A percentile compares a stretch with the other conserved stretches of the same genome.
These are phyloP conservation scores for Metschnikowia cubensis DNA, from an alignment of 805 yeast genomes.

Conservation along the genomic window DNA sequence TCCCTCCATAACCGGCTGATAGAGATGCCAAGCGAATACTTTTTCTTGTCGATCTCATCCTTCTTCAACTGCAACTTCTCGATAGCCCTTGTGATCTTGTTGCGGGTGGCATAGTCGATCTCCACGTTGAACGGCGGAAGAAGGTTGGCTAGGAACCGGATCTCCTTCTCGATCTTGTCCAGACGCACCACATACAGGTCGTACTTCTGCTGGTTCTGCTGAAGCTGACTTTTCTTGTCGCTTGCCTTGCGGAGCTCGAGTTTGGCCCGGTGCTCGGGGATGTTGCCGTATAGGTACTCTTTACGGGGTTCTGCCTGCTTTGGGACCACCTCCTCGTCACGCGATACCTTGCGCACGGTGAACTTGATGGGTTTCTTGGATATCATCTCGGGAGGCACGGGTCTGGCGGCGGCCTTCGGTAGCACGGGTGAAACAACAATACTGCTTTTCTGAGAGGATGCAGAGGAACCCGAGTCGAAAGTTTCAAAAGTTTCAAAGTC, in stretches of 20 bases:
- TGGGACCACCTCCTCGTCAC: constrained; percentile 6
- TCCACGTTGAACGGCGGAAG: constrained; percentile 45
- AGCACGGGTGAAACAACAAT: constrained; percentile 7
- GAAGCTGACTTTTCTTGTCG: constrained; percentile 13
- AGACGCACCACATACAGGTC: constrained; percentile 30
- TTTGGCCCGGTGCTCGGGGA: constrained; percentile 16
- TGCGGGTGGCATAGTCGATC: constrained; percentile 38
- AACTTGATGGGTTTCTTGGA: constrained; percentile 17
- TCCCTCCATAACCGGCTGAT: constrained; percentile 43
- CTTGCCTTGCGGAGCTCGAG: constrained; percentile 8
- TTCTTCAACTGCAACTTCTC: constrained; percentile 36
- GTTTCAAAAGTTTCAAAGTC: no score
- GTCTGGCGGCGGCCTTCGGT: constrained; percentile 9
- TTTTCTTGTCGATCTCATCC: constrained; percentile 41
- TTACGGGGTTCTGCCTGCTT: neutral
- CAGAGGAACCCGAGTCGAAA: no score
- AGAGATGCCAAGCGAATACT: constrained; percentile 38
- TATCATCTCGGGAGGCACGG: neutral
- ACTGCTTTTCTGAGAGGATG: neutral
- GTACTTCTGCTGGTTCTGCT: constrained; percentile 28
- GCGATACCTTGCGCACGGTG: constrained; percentile 20
- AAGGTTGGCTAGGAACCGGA: constrained; percentile 32
- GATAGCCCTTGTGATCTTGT: constrained; percentile 37
- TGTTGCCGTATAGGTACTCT: constrained; percentile 16
- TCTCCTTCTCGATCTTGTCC: constrained; percentile 39